These are phyloP conservation scores for Chrysoporthe cubensis DNA, from an alignment of 2,329 filamentous ascomycete genomes.

Conservation along the genomic window DNA sequence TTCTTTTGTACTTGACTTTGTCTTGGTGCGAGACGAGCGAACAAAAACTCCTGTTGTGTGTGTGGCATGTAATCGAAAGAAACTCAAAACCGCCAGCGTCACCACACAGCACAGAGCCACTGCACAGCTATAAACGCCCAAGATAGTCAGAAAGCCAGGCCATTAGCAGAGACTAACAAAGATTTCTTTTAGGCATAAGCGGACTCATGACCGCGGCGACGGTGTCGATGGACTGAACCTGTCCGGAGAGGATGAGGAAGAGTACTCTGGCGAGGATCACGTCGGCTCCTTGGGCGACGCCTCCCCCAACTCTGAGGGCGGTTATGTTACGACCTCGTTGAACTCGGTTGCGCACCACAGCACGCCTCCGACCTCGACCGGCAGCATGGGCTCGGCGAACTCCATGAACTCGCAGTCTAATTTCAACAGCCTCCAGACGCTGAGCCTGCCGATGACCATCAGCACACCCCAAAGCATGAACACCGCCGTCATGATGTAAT, in stretches of 20 bases:
- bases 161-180: constrained; percentile 41
- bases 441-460: constrained; percentile 68
- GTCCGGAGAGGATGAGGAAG: constrained; percentile 85
- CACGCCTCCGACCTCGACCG: constrained; percentile 35
- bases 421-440: constrained; percentile 63
- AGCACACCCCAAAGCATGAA: constrained; percentile 56
- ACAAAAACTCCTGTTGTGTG: constrained; percentile 47
- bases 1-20: constrained; percentile 37
- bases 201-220: constrained; percentile 68
- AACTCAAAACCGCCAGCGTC: constrained; percentile 35
- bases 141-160: constrained; percentile 29
- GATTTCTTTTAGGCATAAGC: constrained; percentile 75
- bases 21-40: constrained; percentile 37
- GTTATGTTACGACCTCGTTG: constrained; percentile 61
- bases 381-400: constrained; percentile 35
- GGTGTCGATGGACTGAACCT: constrained; percentile 63
- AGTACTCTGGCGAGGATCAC: constrained; percentile 80
- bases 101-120: constrained; percentile 41
- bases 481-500: constrained; percentile 39
- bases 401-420: constrained; percentile 40
- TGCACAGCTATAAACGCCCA: constrained; percentile 41
- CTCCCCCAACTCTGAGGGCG: constrained; percentile 71
- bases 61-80: constrained; percentile 41
- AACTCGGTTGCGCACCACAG: constrained; percentile 46
- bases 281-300: constrained; percentile 80